Base-by-base conservation (phyloP, 305 asterid species). In the Lippia alba region DNA sequence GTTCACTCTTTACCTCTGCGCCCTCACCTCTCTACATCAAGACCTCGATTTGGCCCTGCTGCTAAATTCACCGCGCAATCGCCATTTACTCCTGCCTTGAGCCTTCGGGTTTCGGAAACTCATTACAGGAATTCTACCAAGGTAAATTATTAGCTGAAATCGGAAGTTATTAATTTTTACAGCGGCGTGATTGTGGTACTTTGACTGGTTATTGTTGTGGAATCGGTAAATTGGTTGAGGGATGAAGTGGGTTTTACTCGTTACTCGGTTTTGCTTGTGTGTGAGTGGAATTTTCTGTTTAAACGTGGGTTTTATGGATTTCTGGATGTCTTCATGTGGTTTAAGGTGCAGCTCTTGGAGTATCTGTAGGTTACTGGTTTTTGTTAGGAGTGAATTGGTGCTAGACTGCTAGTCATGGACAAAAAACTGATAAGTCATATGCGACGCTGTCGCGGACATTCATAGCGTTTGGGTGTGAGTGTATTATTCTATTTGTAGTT, bases 41-140 rank as follows among this genome's bases (percentile, higher is more conserved):
- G 66, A 61, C 83, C 74, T 61, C 61, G 78, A 70, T 70, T 82
- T 60, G 69, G 91, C 83, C 75, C 82, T 65, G 76, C 82, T 65
- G 76, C 86, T 0, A 82, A 78, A 69, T 80, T 85, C 68, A 20
- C 78, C 62, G 76, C 82, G 48, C 79, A 78, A 74, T 75, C 86
- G 34, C 50, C 75, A 0, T 75, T 83, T 48, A 68, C 85, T 19
- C 79, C 81, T 64, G 40, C 83, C 9, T 75, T 30, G 15, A 64
- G 74, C 83, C 64, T 80, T 53, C 79, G 81, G 66, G 60, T 72
- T 64, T 61, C 80, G 57, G 87, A 64, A 63, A 48, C 82, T 64
- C 86, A 72, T 71, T 82, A 60, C 74, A 76, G 82, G 68, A 58
- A 81, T 78, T 68, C 81, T 50, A 57, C 78, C 17, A 92, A 90